Evolutionary conservation across 202 grass and related monocot genomes (phyloP).

Genomic region (Schoenoplectus triqueter): DNA sequence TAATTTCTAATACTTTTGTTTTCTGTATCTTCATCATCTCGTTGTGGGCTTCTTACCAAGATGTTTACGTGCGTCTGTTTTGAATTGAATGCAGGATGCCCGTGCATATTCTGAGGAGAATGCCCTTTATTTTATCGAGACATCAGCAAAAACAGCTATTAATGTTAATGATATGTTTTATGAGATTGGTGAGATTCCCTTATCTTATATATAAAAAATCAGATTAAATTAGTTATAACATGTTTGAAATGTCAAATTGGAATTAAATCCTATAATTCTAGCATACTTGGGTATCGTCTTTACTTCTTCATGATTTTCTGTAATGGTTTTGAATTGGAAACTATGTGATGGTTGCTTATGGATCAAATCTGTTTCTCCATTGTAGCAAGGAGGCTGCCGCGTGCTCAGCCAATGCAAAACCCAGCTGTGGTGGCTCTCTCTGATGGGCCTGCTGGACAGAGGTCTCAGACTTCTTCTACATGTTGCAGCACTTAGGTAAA

Average conservation of each 20-base stretch:
- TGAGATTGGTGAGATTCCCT: constrained; percentile 68
- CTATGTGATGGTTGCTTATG: background rate
- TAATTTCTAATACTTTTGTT: constrained; percentile 36
- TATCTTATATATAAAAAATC: constrained; percentile 2
- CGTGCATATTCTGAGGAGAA: constrained; percentile 77
- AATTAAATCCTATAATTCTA: constrained; percentile 1
- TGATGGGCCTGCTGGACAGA: constrained; percentile 19
- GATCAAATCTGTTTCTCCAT: constrained; percentile 29
- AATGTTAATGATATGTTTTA: constrained; percentile 87
- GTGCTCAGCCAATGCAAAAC: constrained; percentile 68
- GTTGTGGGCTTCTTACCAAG: constrained; percentile 8
- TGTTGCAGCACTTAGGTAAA: constrained; percentile 38
- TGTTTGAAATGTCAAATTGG: constrained; percentile 28
- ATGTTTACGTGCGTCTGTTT: background rate
- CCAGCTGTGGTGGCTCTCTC: constrained; percentile 42
- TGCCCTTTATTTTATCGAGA: constrained; percentile 78
- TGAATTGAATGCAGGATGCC: constrained; percentile 64
- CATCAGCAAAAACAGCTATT: constrained; percentile 80
- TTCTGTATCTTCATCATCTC: constrained; percentile 10
- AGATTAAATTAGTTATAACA: constrained; percentile 18
- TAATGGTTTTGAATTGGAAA: background rate
- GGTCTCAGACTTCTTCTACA: constrained; percentile 29
- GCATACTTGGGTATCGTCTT: constrained; percentile 13
- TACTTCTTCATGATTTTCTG: background rate
- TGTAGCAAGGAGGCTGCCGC: constrained; percentile 80